Evolutionary conservation across 2,329 filamentous ascomycete species (phyloP), one percentile per base, ranked within the genome.

Genomic region (Claviceps maximensis): DNA sequence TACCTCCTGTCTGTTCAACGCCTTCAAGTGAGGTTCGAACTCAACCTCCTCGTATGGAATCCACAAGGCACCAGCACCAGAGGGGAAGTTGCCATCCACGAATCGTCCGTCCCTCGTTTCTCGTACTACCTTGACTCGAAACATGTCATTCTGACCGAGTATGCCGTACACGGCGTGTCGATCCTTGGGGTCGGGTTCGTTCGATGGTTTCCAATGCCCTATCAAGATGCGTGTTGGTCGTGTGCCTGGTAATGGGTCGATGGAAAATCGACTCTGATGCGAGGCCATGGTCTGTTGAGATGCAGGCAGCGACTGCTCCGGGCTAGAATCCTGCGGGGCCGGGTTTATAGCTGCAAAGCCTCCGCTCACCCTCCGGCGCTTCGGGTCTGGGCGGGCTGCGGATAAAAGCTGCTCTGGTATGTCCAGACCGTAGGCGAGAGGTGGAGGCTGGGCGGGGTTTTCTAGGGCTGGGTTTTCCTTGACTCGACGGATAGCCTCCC

Each of bases 121-220:
- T 6, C 77, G 71, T 1, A 79, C 74, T 0, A 84, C 70, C 62
- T 83, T 83, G 52, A 83, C 78, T 0, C 81, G 70, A 61, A 84
- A 83, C 74, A 81, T 82, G 57, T 83, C 79, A 53, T 82, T 82
- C 19, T 74, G 74, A 1, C 79, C 79, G 0, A 84, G 65, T 12
- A 84, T 81, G 3, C 81, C 81, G 52, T 78, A 80, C 0, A 83
- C 78, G 0, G 80, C 81, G 58, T 84, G 80, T 51, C 79, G 78
- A 59, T 83, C 73, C 13, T 67, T 65, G 2, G 68, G 61, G 2
- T 73, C 64, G 0, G 61, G 42, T 49, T 77, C 74, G 33, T 69
- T 74, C 0, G 79, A 83, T 13, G 74, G 72, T 51, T 69, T 71
- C 81, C 81, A 84, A 60, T 74, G 76, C 0, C 81, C 81, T 2